Evolutionary conservation across 1,284 basidiomycete species (phyloP).

Genomic region (Marasmius oreades): DNA sequence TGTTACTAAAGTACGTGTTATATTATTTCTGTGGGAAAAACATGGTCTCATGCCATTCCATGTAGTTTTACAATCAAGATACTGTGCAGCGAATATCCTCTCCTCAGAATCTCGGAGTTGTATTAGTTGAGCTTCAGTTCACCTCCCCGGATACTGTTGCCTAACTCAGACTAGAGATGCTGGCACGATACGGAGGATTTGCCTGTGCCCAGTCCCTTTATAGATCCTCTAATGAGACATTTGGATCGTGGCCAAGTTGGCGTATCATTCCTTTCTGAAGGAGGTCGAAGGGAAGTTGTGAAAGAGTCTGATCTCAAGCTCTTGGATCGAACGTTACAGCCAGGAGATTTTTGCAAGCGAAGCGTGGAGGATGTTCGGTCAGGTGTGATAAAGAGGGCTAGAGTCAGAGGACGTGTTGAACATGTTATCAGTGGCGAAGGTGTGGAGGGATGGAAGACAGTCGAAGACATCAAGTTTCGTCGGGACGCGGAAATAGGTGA

Average conservation of each 20-base stretch:
- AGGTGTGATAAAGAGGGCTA: constrained; percentile 70
- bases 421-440: constrained; percentile 71
- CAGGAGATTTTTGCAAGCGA: constrained; percentile 84
- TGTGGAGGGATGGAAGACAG: constrained; percentile 62
- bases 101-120: constrained; percentile 44
- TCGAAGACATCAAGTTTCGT: constrained; percentile 57
- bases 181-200: constrained; percentile 80
- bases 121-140: constrained; percentile 48
- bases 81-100: constrained; percentile 53
- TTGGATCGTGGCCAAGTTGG: constrained; percentile 80
- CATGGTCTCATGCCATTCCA: not conserved
- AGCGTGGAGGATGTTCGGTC: constrained; percentile 69
- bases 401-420: constrained; percentile 63
- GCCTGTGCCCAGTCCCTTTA: constrained; percentile 38
- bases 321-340: constrained; percentile 76
- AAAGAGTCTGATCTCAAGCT: constrained; percentile 69
- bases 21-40: not conserved
- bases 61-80: constrained; percentile 75
- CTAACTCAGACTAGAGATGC: constrained; percentile 52
- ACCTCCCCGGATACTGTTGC: no score
- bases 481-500: constrained; percentile 73
- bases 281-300: constrained; percentile 63
- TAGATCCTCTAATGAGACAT: constrained; percentile 74
- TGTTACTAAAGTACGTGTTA: not conserved
- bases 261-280: constrained; percentile 62